Conservation (phyloP, 805 yeast species). For the Yamadazyma laniorum region DNA sequence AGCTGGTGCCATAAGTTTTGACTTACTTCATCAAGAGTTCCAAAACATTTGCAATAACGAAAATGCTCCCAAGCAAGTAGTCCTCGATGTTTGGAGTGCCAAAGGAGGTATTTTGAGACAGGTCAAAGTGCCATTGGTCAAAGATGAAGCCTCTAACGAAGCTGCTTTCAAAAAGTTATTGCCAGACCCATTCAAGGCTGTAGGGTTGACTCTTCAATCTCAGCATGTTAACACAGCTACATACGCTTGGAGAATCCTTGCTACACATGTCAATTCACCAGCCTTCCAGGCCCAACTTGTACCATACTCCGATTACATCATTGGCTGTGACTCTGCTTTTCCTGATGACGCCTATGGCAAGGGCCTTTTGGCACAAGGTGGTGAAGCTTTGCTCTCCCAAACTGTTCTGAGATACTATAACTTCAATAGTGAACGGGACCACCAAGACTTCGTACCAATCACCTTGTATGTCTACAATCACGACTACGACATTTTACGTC, state of each 20-base stretch:
- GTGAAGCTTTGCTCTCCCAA: slow-evolving; percentile 73
- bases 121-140: slow-evolving; percentile 25
- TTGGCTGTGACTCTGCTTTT: slow-evolving; percentile 56
- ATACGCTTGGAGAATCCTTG: slow-evolving; percentile 82
- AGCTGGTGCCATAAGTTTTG: slow-evolving; percentile 40
- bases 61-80: slow-evolving; percentile 35
- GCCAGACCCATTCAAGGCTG: slow-evolving; percentile 39
- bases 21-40: slow-evolving; percentile 43
- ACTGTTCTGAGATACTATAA: slow-evolving; percentile 57
- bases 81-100: slow-evolving; percentile 77
- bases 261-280: slow-evolving; percentile 72
- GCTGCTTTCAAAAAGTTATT: slow-evolving; percentile 14
- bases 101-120: slow-evolving; percentile 65
- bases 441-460: slow-evolving; percentile 38
- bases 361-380: slow-evolving; percentile 82
- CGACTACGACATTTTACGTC: slow-evolving; percentile 81
- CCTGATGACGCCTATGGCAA: slow-evolving; percentile 56
- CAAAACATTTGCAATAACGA: slow-evolving; percentile 21
- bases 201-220: slow-evolving; percentile 75
- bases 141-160: slow-evolving; percentile 7
- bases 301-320: slow-evolving; percentile 83
- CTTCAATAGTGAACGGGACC: slow-evolving; percentile 39
- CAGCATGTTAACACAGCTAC: slow-evolving; percentile 74
- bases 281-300: slow-evolving; percentile 80
- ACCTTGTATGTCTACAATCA: slow-evolving; percentile 73